Base-by-base conservation (phyloP, 441 rosid genomes). In the Erodium trifolium region DNA sequence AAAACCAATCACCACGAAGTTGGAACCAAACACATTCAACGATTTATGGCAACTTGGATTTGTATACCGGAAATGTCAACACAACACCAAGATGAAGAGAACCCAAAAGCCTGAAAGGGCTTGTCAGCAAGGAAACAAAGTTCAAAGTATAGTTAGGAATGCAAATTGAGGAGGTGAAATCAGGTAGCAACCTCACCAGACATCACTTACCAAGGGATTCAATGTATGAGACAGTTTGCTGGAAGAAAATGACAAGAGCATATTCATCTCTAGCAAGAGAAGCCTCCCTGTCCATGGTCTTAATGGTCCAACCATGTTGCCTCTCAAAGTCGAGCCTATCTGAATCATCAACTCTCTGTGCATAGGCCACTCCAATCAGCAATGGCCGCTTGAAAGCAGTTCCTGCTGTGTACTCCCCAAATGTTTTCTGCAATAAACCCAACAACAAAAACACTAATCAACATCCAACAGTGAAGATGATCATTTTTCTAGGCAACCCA, bases 1-100 rank as follows among this genome's bases (percentile, higher is more conserved):
- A n/a, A n/a, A n/a, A n/a, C n/a, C n/a, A n/a, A n/a, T n/a, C n/a
- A n/a, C n/a, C n/a, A n/a, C n/a, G n/a, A n/a, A n/a, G n/a, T n/a
- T n/a, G n/a, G n/a, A n/a, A n/a, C n/a, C n/a, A n/a, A n/a, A n/a
- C n/a, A n/a, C n/a, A n/a, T n/a, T n/a, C n/a, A n/a, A n/a, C n/a
- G n/a, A 23, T 23, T 23, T 23, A 73, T 29, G 95, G 89, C 57
- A 94, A 93, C 80, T 87, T 87, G n/a, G 83, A 82, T 72, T 87
- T 91, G 78, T 94, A 94, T 45, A 94, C 99, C 70, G 99, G 93
- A 72, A 94, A 89, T n/a, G 97, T 91, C 84, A 94, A 79, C 62
- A 94, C 97, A 57, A 94, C 99, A 63, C 99, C 99, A 51, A 94
- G 93, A 84, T 91, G 99, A 73, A 87, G 93, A 76, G 99, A 85